Base-by-base conservation (phyloP, 148 eudicot species). In the Spergularia marina region DNA sequence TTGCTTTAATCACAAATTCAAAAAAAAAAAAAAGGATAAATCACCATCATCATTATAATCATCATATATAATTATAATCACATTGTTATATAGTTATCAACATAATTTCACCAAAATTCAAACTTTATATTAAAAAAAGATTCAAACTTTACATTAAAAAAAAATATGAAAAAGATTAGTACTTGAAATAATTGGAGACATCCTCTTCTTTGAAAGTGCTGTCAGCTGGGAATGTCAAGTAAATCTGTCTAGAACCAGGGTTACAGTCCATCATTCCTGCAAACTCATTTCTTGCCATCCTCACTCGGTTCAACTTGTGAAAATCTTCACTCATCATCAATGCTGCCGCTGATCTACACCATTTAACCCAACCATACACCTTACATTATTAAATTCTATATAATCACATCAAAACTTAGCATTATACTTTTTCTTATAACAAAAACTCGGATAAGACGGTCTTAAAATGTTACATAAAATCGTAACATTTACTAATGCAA, bases 201-300 rank as follows among this genome's bases (percentile, higher is more conserved):
- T 94, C 98, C 49, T 92, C 97, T 79, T 91, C 97, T 81, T 84
- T 94, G 77, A 94, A 94, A 25, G 97, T 87, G 79, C 97, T 91
- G 78, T 94, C 97, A 71, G 98, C 93, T 15, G 97, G 97, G 78
- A 94, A 94, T 21, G 98, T 94, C 80, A 94, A 85, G 87, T 91
- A 94, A 75, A 94, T 94, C 77, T 94, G 97, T 18, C 91, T 84
- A 1, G 90, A 83, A 80, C 81, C 79, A 53, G 91, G 88, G 77
- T 76, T 85, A 1, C 82, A 76, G 71, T 68, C 82, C 65, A 89
- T 68, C 65, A 89, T 68, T 15, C 83, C 85, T 34, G 85, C 79
- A 80, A 91, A 90, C 12, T 89, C 93, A 76, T 79, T 81, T 69
- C 96, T 87, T 74, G 87, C 83, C 49, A 83, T 79, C 41, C 89